Base-by-base conservation (phyloP, 768 basidiomycete species). In the Lactarius evosmus region DNA sequence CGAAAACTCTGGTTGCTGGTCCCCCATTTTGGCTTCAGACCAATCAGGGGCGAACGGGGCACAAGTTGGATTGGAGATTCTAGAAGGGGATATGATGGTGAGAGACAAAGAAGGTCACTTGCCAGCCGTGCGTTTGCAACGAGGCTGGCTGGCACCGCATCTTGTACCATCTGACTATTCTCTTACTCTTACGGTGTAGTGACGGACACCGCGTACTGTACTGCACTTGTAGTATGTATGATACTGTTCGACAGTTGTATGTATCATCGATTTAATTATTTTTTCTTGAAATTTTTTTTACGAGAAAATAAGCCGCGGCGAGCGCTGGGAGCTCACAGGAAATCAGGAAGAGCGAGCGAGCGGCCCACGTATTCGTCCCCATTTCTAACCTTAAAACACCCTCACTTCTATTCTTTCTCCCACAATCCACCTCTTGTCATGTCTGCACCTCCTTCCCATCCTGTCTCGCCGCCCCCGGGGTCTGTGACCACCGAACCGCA, bases 391-490 rank as follows among this genome's bases (percentile, higher is more conserved):
- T 49, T 49, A 49, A 49, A 49, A 34, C 25, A 27, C 34, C 38
- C 8, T 46, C 40, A 7, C n/a, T 16, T 40, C 36, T 46, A 22
- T 52, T 54, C 50, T 41, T 55, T 33, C 53, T 58, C 62, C 55
- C 54, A 33, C 30, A 17, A 9, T 38, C 32, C 27, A 29, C 16
- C 56, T 49, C 41, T 49, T 22, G 9, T 27, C 60, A 67, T 69
- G 68, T 64, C 68, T 33, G 53, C 38, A 7, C 64, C 63, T 30
- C 56, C 66, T 29, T 29, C 64, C 11, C 66, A 62, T 19, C 62
- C 66, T 40, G 58, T 67, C 44, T 69, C 68, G 7, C 68, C 68
- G 52, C 68, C 68, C 8, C 68, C 68, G 4, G 56, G 58, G 2
- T 14, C 27, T 29, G 63, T 34, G 9, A 49, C 36, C 9, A 33